Percentiles rank a stretch among this genome's conserved stretches.
Evolutionary conservation across 495 filamentous ascomycete genomes (phyloP).

Genomic region (Penicillium ucsense): DNA sequence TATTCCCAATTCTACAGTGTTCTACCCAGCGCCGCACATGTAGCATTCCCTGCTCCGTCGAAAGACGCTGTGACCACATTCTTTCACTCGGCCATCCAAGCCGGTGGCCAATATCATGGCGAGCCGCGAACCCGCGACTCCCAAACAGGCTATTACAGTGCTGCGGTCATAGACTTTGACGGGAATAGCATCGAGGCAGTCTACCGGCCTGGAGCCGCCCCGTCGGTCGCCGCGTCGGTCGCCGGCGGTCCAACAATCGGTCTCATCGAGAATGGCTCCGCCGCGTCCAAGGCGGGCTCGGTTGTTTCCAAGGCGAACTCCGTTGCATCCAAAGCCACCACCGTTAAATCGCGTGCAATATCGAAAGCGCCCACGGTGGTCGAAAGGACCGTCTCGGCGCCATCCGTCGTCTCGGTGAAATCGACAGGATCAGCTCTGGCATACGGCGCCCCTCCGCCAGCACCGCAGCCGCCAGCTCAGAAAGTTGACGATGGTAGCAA

Average conservation of each 20-base stretch:
- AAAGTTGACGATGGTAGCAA: conserved; percentile 30
- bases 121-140: conserved; percentile 45
- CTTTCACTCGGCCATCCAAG: conserved; percentile 47
- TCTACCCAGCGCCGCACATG: conserved; percentile 43
- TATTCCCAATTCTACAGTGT: conserved; percentile 23
- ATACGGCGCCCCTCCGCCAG: conserved; percentile 10
- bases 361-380: conserved; percentile 23
- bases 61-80: conserved; percentile 48
- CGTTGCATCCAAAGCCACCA: conserved; percentile 11
- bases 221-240: conserved; percentile 13
- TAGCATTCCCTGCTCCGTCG: conserved; percentile 48
- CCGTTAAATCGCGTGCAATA: conserved; percentile 17
- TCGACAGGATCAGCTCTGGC: conserved; percentile 17
- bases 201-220: conserved; percentile 27
- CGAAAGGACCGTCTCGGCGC: conserved; percentile 17
- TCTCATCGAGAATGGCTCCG: conserved; percentile 29
- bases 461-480: conserved; percentile 13
- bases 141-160: conserved; percentile 47
- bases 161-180: conserved; percentile 51
- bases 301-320: conserved; percentile 8
- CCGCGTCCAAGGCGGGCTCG: conserved; percentile 28
- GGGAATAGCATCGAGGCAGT: conserved; percentile 55
- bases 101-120: conserved; percentile 47
- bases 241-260: conserved; percentile 23
- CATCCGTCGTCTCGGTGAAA: conserved; percentile 17